Evolutionary conservation across 2,329 filamentous ascomycete genomes (phyloP), one percentile per base, ranked within the genome.

Genomic region (Verticillium longisporum): DNA sequence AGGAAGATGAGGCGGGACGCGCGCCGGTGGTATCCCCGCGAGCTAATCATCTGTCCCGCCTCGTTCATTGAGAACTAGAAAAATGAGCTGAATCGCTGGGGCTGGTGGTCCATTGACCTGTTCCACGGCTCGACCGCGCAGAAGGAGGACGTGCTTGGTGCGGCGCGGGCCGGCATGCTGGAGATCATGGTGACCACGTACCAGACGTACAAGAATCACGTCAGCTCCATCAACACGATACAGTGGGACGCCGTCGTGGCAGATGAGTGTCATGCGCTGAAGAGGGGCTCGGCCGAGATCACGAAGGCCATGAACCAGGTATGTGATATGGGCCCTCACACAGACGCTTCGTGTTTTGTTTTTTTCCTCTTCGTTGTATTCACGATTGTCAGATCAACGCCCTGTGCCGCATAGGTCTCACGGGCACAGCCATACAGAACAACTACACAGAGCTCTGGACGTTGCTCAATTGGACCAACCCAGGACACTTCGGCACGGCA

Each of bases 401-500:
- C 0, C 83, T 98, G 2, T 98, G 95, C 70, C 86, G 95, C 37
- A 93, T 99, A 63, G 95, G 95, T 0, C 80, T 99, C 9, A 98
- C 93, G 0, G 95, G 95, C 1, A 99, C 95, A 0, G 94, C 94
- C 0, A 97, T 99, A 55, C 95, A 99, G 71, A 99, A 99, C 74
- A 95, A 91, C 66, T 99, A 99, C 72, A 92, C 97, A 71, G 95
- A 99, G 73, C 82, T 99, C 1, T 99, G 94, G 94, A 96, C 92
- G 0, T 80, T 99, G 0, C 79, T 99, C 2, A 96, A 99, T 71
- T 99, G 95, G 95, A 93, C 92, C 0, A 95, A 96, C 67, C 95
- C 95, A 0, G 94, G 92, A 0, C 76, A 82, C 56, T 83, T 88
- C 60, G 84, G 84, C 15, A 80, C 80, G 0, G 69, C 90, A 10